Conservation (phyloP, 768 basidiomycete genomes). For the Lactarius sp. region DNA sequence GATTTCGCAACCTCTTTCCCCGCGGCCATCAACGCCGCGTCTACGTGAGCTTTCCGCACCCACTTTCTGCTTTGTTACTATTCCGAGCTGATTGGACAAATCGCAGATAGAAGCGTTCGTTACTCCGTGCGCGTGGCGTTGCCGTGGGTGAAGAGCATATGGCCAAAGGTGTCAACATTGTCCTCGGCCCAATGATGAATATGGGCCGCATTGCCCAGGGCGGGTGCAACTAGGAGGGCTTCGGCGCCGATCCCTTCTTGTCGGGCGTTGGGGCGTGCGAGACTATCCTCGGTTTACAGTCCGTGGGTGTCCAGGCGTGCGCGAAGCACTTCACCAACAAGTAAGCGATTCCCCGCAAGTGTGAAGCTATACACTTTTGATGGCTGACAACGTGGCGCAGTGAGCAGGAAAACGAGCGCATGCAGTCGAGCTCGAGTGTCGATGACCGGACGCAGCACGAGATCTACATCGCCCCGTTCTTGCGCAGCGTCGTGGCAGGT, state of each 20-base stretch:
- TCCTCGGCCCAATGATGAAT: constrained; percentile 81
- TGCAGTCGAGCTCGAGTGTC: constrained; percentile 55
- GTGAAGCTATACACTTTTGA: not conserved
- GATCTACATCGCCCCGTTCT: constrained; percentile 65
- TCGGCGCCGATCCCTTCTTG: constrained; percentile 86
- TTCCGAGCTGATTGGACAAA: constrained; percentile 2
- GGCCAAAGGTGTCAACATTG: constrained; percentile 82
- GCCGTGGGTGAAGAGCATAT: constrained; percentile 80
- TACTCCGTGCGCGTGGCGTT: constrained; percentile 71
- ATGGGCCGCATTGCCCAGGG: constrained; percentile 73
- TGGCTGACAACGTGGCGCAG: constrained; percentile 32
- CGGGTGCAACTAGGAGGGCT: constrained; percentile 92
- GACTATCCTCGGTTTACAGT: constrained; percentile 79
- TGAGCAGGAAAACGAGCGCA: constrained; percentile 65
- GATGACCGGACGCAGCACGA: constrained; percentile 80
- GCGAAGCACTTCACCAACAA: constrained; percentile 82
- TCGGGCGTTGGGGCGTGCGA: constrained; percentile 74
- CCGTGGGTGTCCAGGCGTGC: constrained; percentile 75
- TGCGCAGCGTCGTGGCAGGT: constrained; percentile 69
- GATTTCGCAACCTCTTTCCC: constrained; percentile 79
- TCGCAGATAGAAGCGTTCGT: constrained; percentile 63
- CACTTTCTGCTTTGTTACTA: not conserved
- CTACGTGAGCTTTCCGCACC: constrained; percentile 52
- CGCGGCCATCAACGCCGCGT: constrained; percentile 72
- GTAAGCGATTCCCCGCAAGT: constrained; percentile 35